A percentile compares a stretch with the other conserved stretches of the same genome.
Evolutionary conservation across 495 filamentous ascomycete species (phyloP).

Genomic region (Letharia lupina): DNA sequence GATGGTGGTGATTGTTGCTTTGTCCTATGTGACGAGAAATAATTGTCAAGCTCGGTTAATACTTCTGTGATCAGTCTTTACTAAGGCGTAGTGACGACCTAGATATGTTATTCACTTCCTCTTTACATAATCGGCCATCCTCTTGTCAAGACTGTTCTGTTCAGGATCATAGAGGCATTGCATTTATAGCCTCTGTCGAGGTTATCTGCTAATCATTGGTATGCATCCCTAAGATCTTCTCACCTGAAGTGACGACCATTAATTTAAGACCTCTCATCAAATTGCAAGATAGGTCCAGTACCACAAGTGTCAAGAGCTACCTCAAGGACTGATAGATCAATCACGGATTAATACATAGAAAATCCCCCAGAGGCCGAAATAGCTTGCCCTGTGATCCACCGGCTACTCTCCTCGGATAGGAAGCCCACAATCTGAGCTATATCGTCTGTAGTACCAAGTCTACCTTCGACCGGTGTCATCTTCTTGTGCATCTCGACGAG

Average conservation of each 20-base stretch:
- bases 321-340: background rate
- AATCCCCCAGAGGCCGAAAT: slow-evolving; percentile 50
- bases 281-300: background rate
- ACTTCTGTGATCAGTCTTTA: background rate
- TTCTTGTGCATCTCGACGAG: slow-evolving; percentile 32
- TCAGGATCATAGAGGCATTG: background rate
- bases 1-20: background rate
- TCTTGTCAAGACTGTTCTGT: background rate
- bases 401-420: slow-evolving; percentile 37
- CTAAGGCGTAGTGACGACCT: background rate
- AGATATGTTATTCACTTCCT: background rate
- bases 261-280: background rate
- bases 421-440: slow-evolving; percentile 49
- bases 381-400: slow-evolving; percentile 53
- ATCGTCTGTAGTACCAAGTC: slow-evolving; percentile 49
- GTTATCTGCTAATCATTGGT: background rate
- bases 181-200: background rate
- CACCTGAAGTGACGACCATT: background rate
- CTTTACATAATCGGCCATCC: background rate
- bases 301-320: background rate
- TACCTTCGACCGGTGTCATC: slow-evolving; percentile 36
- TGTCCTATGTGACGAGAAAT: background rate
- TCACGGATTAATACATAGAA: slow-evolving; percentile 22
- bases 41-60: slow-evolving; percentile 1
- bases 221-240: background rate